A percentile compares a stretch with the other conserved stretches of the same genome.
phyloP scores from a whole-genome alignment of 2,329 filamentous ascomycete species.

The Aspergillus ochraceus region DNA sequence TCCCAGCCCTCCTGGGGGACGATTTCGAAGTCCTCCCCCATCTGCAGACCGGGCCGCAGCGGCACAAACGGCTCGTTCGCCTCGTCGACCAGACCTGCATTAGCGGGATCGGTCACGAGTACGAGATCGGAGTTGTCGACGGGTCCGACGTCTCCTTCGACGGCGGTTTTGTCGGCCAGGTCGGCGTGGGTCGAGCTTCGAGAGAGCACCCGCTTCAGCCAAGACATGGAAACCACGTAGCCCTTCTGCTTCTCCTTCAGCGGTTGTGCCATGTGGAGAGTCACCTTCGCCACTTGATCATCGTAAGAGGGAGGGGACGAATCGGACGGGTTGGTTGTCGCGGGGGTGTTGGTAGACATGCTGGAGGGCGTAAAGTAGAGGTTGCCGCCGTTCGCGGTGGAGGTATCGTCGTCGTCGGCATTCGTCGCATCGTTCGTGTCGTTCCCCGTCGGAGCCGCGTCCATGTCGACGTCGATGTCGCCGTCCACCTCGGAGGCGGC shows the following conservation, averaged over 20 bases:
- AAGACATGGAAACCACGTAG: slow-evolving; percentile 75
- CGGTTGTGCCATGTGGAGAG: slow-evolving; percentile 55
- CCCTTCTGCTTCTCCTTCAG: slow-evolving; percentile 71
- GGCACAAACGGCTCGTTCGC: slow-evolving; percentile 63
- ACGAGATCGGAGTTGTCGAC: slow-evolving; percentile 87
- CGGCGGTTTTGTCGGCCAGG: slow-evolving; percentile 58
- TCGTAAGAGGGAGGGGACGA: slow-evolving; percentile 55
- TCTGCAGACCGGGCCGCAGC: slow-evolving; percentile 65
- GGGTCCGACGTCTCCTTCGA: slow-evolving; percentile 68
- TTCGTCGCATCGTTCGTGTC: slow-evolving; percentile 44
- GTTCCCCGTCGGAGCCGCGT: slow-evolving; percentile 16
- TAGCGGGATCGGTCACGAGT: slow-evolving; percentile 52
- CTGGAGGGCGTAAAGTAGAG: slow-evolving; percentile 41
- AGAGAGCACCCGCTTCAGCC: slow-evolving; percentile 73
- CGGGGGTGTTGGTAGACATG: slow-evolving; percentile 36
- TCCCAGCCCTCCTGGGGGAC: slow-evolving; percentile 81
- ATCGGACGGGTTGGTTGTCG: slow-evolving; percentile 25
- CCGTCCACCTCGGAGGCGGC: slow-evolving; percentile 32
- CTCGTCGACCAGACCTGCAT: slow-evolving; percentile 44
- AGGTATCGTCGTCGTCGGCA: slow-evolving; percentile 35
- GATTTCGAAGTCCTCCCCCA: slow-evolving; percentile 71
- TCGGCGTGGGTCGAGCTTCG: slow-evolving; percentile 60
- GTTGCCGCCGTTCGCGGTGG: slow-evolving; percentile 17
- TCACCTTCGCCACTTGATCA: slow-evolving; percentile 73
- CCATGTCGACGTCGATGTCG: slow-evolving; percentile 26